Conservation (phyloP, 2,329 filamentous ascomycete species). For the Claviceps sp. region DNA sequence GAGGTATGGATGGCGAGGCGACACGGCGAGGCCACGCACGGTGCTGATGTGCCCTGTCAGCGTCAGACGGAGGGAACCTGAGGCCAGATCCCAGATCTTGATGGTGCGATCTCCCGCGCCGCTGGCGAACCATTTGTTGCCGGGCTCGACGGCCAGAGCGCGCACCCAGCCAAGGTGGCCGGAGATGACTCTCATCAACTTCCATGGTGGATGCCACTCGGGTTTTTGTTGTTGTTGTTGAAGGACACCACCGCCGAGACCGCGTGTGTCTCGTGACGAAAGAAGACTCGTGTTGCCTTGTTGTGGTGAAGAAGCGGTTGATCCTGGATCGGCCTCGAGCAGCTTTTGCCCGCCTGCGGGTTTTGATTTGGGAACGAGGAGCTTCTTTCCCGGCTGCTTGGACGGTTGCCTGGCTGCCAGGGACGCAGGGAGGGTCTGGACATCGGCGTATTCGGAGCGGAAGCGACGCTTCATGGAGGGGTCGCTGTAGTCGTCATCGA, state of each 20-base stretch:
- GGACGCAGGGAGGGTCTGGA: conserved; percentile 62
- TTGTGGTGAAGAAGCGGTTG: background rate
- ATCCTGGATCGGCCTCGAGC: conserved; percentile 20
- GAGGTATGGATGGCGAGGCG: conserved; percentile 84
- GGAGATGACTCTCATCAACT: conserved; percentile 93
- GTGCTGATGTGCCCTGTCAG: conserved; percentile 91
- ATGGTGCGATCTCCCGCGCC: conserved; percentile 93
- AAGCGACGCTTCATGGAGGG: conserved; percentile 35
- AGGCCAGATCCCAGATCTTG: conserved; percentile 96
- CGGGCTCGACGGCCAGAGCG: conserved; percentile 78
- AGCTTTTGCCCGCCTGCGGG: conserved; percentile 22
- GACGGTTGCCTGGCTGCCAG: conserved; percentile 68
- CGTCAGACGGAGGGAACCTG: conserved; percentile 70
- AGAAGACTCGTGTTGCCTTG: conserved; percentile 15
- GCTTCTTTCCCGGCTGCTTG: conserved; percentile 17
- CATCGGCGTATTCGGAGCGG: conserved; percentile 61
- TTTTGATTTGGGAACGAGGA: conserved; percentile 10
- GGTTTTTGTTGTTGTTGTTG: conserved; percentile 45
- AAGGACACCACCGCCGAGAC: conserved; percentile 5
- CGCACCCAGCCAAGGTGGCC: conserved; percentile 95
- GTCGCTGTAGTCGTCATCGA: conserved; percentile 21
- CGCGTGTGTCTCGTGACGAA: conserved; percentile 14
- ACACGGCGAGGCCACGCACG: conserved; percentile 82
- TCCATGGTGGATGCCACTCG: conserved; percentile 97
- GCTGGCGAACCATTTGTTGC: conserved; percentile 95